A percentile compares a stretch with the other conserved stretches of the same genome.
Evolutionary conservation across 371 early-diverging fungal genomes (phyloP).

Genomic region (Apophysomyces variabilis): DNA sequence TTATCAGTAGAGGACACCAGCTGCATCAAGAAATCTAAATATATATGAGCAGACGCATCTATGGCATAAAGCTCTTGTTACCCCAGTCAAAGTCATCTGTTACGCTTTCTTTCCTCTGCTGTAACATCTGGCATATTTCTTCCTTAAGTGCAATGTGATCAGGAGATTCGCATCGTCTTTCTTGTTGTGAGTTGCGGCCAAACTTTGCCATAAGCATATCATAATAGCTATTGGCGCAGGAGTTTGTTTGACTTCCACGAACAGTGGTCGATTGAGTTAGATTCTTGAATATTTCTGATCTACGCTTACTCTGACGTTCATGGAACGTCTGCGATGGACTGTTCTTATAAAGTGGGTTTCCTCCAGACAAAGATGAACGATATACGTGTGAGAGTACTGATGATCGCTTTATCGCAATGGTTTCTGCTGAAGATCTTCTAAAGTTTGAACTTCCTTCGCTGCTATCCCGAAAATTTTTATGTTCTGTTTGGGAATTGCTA

Average conservation of each 20-base stretch:
- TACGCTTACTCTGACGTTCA: conserved; percentile 32
- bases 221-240: conserved; percentile 18
- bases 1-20: not conserved
- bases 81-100: conserved; percentile 47
- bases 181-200: conserved; percentile 7
- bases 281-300: conserved; percentile 18
- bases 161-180: conserved; percentile 35
- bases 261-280: conserved; percentile 3
- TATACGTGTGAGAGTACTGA: conserved; percentile 23
- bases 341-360: conserved; percentile 13
- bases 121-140: conserved; percentile 28
- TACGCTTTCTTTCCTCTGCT: conserved; percentile 18
- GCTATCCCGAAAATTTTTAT: not conserved
- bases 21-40: not conserved
- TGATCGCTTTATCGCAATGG: not conserved
- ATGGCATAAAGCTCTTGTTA: conserved; percentile 12
- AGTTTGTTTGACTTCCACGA: conserved; percentile 14
- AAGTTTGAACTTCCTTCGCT: not conserved
- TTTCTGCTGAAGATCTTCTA: not conserved
- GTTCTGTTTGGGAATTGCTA: not conserved
- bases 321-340: conserved; percentile 34
- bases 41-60: not conserved
- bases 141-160: conserved; percentile 40
- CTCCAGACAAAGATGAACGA: conserved; percentile 15
- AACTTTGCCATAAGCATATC: conserved; percentile 30